These are phyloP conservation scores for Jamesozyma lodderae DNA, from an alignment of 805 yeast species.

Conservation along the genomic window DNA sequence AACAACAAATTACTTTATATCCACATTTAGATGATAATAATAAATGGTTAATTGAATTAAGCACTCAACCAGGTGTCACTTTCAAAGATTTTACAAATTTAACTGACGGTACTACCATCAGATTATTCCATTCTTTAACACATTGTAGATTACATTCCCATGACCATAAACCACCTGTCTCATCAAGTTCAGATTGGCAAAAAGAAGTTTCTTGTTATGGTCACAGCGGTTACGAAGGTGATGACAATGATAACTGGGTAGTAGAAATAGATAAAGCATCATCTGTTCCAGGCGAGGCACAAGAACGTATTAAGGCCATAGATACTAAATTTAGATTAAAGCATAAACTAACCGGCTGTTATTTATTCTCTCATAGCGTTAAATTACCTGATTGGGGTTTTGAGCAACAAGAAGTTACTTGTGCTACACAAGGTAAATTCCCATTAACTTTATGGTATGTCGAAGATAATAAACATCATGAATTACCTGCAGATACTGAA, in stretches of 20 bases:
- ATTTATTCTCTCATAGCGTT: conserved; percentile 63
- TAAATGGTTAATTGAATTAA: conserved; percentile 61
- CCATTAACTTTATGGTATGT: conserved; percentile 61
- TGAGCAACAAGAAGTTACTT: conserved; percentile 76
- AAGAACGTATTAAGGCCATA: conserved; percentile 50
- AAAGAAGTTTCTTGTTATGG: conserved; percentile 76
- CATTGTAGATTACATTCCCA: conserved; percentile 71
- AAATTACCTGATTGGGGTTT: conserved; percentile 79
- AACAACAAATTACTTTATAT: conserved; percentile 73
- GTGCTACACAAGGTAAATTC: conserved; percentile 61
- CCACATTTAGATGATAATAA: conserved; percentile 73
- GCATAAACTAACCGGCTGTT: conserved; percentile 75
- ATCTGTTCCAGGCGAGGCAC: conserved; percentile 45
- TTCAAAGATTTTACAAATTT: conserved; percentile 53
- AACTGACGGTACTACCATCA: conserved; percentile 58
- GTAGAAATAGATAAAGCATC: conserved; percentile 57
- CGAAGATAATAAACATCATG: conserved; percentile 54
- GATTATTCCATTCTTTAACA: conserved; percentile 52
- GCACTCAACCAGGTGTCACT: conserved; percentile 45
- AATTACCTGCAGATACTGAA: conserved; percentile 36
- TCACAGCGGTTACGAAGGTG: conserved; percentile 66
- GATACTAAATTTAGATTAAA: conserved; percentile 63
- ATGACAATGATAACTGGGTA: conserved; percentile 74
- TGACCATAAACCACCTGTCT: conserved; percentile 71
- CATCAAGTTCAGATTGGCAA: conserved; percentile 66